Evolutionary conservation across 1,284 basidiomycete genomes (phyloP).

Genomic region (Ceratobasidium sp.): DNA sequence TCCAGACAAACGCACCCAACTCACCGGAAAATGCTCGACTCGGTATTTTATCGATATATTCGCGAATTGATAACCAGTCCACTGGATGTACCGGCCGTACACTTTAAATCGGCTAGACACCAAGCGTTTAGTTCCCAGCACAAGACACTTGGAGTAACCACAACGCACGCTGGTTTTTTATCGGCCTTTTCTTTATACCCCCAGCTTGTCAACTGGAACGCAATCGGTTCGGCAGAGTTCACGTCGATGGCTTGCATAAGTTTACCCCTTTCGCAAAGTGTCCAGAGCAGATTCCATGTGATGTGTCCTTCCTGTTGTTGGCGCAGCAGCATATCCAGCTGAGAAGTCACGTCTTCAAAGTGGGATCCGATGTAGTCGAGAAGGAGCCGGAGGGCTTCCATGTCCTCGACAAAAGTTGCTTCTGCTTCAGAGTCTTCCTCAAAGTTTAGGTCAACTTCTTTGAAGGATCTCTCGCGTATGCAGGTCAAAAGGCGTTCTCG

Average conservation of each 20-base stretch:
- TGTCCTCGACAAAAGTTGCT: not conserved
- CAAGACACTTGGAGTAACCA: not conserved
- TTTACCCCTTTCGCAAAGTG: not conserved
- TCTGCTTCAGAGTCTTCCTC: not conserved
- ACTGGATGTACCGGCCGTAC: not conserved
- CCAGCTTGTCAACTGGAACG: not conserved
- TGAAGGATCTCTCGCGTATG: constrained; percentile 1
- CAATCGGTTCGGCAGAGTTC: not conserved
- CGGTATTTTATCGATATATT: not conserved
- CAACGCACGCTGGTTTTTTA: not conserved
- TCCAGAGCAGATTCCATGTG: constrained; percentile 22
- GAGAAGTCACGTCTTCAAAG: not conserved
- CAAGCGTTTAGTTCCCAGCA: not conserved
- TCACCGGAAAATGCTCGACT: not conserved
- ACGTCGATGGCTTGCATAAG: not conserved
- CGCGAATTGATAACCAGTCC: constrained; percentile 1
- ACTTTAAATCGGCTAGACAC: not conserved
- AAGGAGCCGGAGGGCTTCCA: not conserved
- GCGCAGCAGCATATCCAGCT: not conserved
- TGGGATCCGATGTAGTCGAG: not conserved
- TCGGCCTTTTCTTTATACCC: not conserved
- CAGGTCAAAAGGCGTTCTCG: not conserved
- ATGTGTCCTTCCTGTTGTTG: constrained; percentile 8
- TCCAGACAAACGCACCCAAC: not conserved
- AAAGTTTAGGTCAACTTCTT: not conserved